Percentiles rank a stretch among this genome's conserved stretches.
These are phyloP conservation scores for Pleurozium schreberi DNA, from an alignment of 225 moss, liverwort and hornwort species.

Conservation along the genomic window DNA sequence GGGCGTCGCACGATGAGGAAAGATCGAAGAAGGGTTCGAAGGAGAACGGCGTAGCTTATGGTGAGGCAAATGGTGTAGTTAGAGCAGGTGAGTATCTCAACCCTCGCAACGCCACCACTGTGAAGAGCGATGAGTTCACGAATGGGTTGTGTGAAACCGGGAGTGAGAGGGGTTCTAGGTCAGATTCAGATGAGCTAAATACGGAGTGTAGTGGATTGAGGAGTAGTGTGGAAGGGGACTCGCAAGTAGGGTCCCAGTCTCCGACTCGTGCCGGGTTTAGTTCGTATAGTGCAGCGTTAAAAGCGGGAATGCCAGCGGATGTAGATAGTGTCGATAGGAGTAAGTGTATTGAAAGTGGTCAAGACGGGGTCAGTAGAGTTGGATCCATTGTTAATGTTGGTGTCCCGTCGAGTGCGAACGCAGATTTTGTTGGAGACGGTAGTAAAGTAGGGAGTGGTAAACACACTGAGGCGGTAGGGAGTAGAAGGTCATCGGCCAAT, in stretches of 20 bases:
- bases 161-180: slow-evolving; percentile 58
- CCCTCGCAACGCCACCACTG: slow-evolving; percentile 28
- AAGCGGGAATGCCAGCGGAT: slow-evolving; percentile 76
- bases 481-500: slow-evolving; percentile 28
- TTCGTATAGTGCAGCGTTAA: slow-evolving; percentile 97
- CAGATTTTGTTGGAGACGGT: slow-evolving; percentile 41
- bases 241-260: slow-evolving; percentile 32
- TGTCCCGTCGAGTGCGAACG: slow-evolving; percentile 47
- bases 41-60: slow-evolving; percentile 51
- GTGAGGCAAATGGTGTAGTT: slow-evolving; percentile 55
- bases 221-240: slow-evolving; percentile 35
- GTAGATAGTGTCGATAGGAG: slow-evolving; percentile 34
- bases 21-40: slow-evolving; percentile 53
- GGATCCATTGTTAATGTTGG: slow-evolving; percentile 32
- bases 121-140: slow-evolving; percentile 34
- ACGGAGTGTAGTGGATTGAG: slow-evolving; percentile 41
- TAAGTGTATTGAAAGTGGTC: slow-evolving; percentile 26
- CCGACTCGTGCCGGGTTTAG: slow-evolving; percentile 58
- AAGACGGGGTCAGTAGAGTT: slow-evolving; percentile 20
- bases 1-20: slow-evolving; percentile 77
- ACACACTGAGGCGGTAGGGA: slow-evolving; percentile 37
- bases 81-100: slow-evolving; percentile 51
- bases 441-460: slow-evolving; percentile 44
- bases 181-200: slow-evolving; percentile 48
- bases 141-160: slow-evolving; percentile 64